Base-by-base conservation (phyloP, 768 basidiomycete genomes). In the Phanerochaete carnosa region DNA sequence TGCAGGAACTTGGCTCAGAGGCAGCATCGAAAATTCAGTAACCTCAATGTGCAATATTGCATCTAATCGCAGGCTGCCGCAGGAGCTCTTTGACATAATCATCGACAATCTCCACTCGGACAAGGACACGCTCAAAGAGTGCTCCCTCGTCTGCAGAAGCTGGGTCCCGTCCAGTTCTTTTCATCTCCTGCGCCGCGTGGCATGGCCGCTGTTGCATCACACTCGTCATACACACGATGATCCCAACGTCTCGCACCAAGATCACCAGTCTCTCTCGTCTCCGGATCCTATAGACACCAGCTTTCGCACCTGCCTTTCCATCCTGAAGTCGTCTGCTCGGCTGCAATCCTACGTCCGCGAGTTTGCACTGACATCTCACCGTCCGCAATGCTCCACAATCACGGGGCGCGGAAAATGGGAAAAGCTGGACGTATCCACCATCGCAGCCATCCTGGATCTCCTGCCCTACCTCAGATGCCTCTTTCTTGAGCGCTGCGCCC, bases 81-180 rank as follows among this genome's bases (percentile, higher is more conserved):
- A 45, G 25, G 61, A 62, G 46, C 49, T 62, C 23, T n/a, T 39
- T n/a, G 61, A 62, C 57, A 43, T 30, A 6, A 50, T 63, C 54
- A 53, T 63, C 33, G 62, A 60, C 45, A 32, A 51, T 39, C 54
- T 56, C 8, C 53, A 60, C 46, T 19, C 19, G 22, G 59, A 63
- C 52, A 47, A 25, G 43, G 5, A 35, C 16, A 45, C 59, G 15
- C 59, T 63, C 16, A 15, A 30, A 7, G 16, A 22, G 13, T 46
- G 52, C 39, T 37, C 47, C 25, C 54, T 63, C 29, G 62, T 63
- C 29, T 63, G 58, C 62, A 60, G n/a, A 22, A 3, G 22, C 7
- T 63, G 62, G 62, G 28, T 37, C 3, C 35, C 50, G 22, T 30
- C 39, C 28, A 45, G 29, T 28, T 57, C 53, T 6, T 19, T 55